Conservation (phyloP, 345 rosid genomes). For the Cardamine chenopodiifolia region DNA sequence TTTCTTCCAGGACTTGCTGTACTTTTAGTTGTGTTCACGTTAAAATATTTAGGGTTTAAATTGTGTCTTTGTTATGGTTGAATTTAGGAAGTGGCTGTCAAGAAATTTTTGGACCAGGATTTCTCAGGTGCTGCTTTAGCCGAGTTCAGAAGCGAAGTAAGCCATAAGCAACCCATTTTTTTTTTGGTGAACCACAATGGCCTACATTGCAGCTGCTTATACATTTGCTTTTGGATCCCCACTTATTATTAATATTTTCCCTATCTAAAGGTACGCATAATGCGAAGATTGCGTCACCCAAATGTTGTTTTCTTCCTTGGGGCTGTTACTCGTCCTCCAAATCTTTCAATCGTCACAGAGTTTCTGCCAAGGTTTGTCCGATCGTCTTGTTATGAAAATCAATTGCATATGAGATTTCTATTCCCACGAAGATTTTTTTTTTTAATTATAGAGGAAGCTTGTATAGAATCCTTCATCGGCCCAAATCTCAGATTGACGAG, state of each 20-base stretch:
- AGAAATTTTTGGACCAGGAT: constrained; percentile 99
- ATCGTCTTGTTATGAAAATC: constrained; percentile 7
- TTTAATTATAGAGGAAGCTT: constrained; percentile 81
- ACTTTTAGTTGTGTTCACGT: constrained; percentile 8
- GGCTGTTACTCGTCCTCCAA: constrained; percentile 99
- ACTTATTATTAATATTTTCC: neutral
- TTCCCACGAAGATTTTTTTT: constrained; percentile 14
- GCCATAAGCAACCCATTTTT: constrained; percentile 36
- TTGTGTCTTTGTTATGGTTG: constrained; percentile 43
- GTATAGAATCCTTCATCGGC: constrained; percentile 89
- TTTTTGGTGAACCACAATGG: constrained; percentile 16
- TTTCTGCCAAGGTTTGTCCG: constrained; percentile 84
- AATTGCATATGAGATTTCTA: constrained; percentile 27
- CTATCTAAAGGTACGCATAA: constrained; percentile 77
- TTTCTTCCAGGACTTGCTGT: neutral
- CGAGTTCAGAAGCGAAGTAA: constrained; percentile 98
- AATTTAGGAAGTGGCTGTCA: constrained; percentile 96
- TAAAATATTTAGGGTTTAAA: neutral
- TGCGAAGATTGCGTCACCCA: constrained; percentile 99
- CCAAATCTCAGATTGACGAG: constrained; percentile 90
- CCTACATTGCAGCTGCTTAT: constrained; percentile 10
- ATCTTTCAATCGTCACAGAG: constrained; percentile 93
- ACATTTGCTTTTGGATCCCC: constrained; percentile 1
- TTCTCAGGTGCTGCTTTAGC: constrained; percentile 97
- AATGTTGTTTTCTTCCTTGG: constrained; percentile 97